Evolutionary conservation across 2,329 filamentous ascomycete genomes (phyloP).

Genomic region (Cadophora malorum): DNA sequence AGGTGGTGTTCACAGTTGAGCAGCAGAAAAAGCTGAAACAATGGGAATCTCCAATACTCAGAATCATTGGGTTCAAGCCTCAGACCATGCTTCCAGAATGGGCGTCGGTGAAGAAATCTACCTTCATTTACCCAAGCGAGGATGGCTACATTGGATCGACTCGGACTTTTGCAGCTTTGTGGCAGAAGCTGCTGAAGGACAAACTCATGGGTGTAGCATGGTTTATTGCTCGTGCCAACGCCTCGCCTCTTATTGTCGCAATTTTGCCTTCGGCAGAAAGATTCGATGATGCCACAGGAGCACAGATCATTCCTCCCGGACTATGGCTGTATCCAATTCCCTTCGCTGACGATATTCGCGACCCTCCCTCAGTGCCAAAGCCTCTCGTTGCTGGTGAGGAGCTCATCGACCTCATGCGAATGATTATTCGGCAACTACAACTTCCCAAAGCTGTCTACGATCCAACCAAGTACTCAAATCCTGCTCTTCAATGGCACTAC

Average conservation of each 20-base stretch:
- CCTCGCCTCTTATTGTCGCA: constrained; percentile 79
- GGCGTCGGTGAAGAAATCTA: constrained; percentile 85
- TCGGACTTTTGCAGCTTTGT: constrained; percentile 88
- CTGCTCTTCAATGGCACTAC: constrained; percentile 96
- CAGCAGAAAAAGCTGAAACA: constrained; percentile 79
- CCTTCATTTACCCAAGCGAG: constrained; percentile 94
- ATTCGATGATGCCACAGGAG: constrained; percentile 67
- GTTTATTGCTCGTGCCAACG: constrained; percentile 84
- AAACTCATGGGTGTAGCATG: constrained; percentile 87
- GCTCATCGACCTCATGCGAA: constrained; percentile 82
- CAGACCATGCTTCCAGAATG: constrained; percentile 76
- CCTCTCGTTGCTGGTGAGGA: constrained; percentile 66
- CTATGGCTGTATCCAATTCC: constrained; percentile 90
- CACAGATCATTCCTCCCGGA: constrained; percentile 78
- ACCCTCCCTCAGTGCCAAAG: constrained; percentile 67
- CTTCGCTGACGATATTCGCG: constrained; percentile 86
- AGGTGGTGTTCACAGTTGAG: constrained; percentile 83
- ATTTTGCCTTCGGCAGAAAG: constrained; percentile 77
- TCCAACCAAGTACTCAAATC: constrained; percentile 88
- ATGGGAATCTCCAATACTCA: constrained; percentile 83
- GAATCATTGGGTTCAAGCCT: constrained; percentile 94
- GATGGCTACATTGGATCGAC: constrained; percentile 89
- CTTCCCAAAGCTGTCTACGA: constrained; percentile 87
- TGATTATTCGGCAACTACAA: constrained; percentile 75
- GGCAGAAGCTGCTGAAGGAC: constrained; percentile 81